A percentile compares a stretch with the other conserved stretches of the same genome.
Evolutionary conservation across 148 eudicot genomes (phyloP).

Genomic region (Silene conica): DNA sequence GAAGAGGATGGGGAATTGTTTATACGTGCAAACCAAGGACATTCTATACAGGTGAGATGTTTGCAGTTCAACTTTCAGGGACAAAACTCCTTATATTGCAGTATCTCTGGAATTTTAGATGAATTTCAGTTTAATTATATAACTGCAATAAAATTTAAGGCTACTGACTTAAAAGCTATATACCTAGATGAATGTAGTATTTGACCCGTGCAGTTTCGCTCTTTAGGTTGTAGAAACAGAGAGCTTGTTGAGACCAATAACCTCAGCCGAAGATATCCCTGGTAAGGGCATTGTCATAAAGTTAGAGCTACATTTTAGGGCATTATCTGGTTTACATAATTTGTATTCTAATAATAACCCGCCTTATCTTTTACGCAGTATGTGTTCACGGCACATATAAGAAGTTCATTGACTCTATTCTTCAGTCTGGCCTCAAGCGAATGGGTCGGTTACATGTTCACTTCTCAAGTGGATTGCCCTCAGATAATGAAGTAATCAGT

Average conservation of each 20-base stretch:
- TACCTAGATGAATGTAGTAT: too few species aligned
- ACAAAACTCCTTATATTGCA: background rate
- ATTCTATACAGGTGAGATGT: constrained; percentile 50
- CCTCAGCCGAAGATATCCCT: constrained; percentile 79
- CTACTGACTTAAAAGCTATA: too few species aligned
- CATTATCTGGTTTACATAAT: background rate
- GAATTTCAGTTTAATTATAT: too few species aligned
- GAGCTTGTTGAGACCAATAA: constrained; percentile 72
- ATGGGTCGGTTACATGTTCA: constrained; percentile 86
- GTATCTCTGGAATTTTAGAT: too few species aligned
- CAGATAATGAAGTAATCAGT: constrained; percentile 82
- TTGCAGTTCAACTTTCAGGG: background rate
- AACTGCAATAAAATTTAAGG: too few species aligned
- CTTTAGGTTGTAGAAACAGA: constrained; percentile 74
- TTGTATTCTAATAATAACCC: background rate
- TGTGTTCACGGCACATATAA: constrained; percentile 93
- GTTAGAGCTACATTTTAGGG: constrained; percentile 1
- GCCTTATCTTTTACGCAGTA: constrained; percentile 35
- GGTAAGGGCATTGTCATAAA: constrained; percentile 33
- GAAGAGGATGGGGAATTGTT: constrained; percentile 86
- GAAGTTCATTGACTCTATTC: constrained; percentile 58
- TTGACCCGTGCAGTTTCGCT: constrained; percentile 16
- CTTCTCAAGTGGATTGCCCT: constrained; percentile 86
- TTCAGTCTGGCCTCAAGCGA: constrained; percentile 76
- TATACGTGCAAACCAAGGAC: constrained; percentile 98